phyloP scores from a whole-genome alignment of 495 filamentous ascomycete species.

The Platismatia glauca region DNA sequence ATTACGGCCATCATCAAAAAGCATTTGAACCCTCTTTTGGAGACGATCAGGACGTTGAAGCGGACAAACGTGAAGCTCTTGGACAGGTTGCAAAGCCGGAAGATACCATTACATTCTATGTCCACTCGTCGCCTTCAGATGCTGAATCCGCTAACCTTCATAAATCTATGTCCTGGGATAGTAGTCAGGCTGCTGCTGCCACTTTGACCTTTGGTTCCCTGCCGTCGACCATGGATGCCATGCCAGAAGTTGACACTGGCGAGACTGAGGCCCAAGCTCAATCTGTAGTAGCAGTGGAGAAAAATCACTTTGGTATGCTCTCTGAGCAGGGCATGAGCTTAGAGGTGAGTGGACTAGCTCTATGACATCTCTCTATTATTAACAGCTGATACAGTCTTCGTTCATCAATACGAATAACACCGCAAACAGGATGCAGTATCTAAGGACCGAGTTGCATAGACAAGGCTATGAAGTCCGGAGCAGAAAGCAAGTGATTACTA shows the following conservation, averaged over 20 bases:
- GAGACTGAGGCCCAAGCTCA: neutral
- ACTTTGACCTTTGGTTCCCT: slow-evolving; percentile 14
- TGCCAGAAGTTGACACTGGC: slow-evolving; percentile 5
- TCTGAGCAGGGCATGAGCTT: slow-evolving; percentile 43
- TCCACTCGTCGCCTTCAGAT: slow-evolving; percentile 12
- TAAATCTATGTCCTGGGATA: neutral
- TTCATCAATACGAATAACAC: neutral
- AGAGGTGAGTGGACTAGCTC: slow-evolving; percentile 1
- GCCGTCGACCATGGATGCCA: slow-evolving; percentile 10
- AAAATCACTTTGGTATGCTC: slow-evolving; percentile 39
- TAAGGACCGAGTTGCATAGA: neutral
- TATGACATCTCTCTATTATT: neutral
- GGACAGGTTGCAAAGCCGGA: slow-evolving; percentile 40
- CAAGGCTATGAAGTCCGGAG: neutral
- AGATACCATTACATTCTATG: slow-evolving; percentile 44
- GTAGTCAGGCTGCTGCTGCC: neutral
- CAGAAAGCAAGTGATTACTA: neutral
- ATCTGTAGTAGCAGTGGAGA: slow-evolving; percentile 17
- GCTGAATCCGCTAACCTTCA: neutral
- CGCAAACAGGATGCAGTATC: neutral
- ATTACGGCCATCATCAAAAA: slow-evolving; percentile 6
- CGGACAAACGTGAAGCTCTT: slow-evolving; percentile 33
- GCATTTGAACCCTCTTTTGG: slow-evolving; percentile 19
- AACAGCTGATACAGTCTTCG: neutral
- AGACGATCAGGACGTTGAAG: slow-evolving; percentile 24